phyloP scores from a whole-genome alignment of 2,329 filamentous ascomycete species.

The Aspergillus felis region DNA sequence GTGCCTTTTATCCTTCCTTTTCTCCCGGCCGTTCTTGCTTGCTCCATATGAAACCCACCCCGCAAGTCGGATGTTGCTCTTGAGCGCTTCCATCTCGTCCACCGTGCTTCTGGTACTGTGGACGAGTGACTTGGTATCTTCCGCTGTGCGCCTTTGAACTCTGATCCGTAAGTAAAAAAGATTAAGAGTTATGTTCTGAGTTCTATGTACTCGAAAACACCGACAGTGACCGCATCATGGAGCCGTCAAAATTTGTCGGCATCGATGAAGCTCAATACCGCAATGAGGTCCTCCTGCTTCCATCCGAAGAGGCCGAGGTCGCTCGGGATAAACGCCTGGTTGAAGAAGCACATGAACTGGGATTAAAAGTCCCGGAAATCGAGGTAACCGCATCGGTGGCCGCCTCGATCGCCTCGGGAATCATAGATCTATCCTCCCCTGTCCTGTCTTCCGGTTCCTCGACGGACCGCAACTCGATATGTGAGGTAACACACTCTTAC shows the following conservation, averaged over 20 bases:
- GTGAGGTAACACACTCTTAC: constrained; percentile 24
- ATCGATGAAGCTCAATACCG: constrained; percentile 39
- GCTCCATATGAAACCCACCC: constrained; percentile 4
- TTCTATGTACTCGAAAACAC: constrained; percentile 5
- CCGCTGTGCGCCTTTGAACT: constrained; percentile 7
- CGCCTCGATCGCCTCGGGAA: constrained; percentile 33
- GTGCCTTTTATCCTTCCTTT: constrained; percentile 10
- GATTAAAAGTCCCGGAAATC: constrained; percentile 32
- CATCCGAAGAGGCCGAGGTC: constrained; percentile 34
- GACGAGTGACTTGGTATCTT: constrained; percentile 25
- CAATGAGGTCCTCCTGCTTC: constrained; percentile 31
- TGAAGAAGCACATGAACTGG: constrained; percentile 36
- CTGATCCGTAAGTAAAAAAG: neutral
- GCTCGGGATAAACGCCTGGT: constrained; percentile 35
- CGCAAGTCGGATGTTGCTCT: constrained; percentile 29
- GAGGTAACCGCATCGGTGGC: constrained; percentile 31
- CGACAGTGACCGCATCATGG: constrained; percentile 22
- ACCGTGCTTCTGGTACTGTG: constrained; percentile 28
- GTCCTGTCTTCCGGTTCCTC: constrained; percentile 30
- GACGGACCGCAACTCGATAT: constrained; percentile 29
- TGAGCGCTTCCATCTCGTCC: constrained; percentile 27
- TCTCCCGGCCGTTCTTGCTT: neutral
- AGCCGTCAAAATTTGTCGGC: constrained; percentile 10
- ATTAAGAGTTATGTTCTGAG: neutral
- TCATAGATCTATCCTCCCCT: constrained; percentile 33